These are phyloP conservation scores for Claviceps arundinis DNA, from an alignment of 2,329 filamentous ascomycete species.

Conservation along the genomic window DNA sequence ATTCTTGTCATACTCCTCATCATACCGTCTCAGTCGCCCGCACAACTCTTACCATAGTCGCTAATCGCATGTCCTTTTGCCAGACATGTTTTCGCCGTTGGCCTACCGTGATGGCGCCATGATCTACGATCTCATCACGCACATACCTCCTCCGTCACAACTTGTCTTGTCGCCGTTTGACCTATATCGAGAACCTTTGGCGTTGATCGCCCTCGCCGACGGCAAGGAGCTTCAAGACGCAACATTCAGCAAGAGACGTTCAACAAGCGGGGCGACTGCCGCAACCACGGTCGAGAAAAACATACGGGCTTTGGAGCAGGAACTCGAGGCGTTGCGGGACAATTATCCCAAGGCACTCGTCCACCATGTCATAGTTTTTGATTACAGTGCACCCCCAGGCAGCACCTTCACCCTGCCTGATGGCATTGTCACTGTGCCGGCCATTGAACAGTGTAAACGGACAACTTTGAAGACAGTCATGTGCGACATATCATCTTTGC, in stretches of 20 bases:
- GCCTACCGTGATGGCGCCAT: slow-evolving; percentile 78
- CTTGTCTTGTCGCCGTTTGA: slow-evolving; percentile 78
- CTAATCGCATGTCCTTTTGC: slow-evolving; percentile 10
- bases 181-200: slow-evolving; percentile 70
- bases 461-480: slow-evolving; percentile 74
- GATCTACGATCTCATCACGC: slow-evolving; percentile 76
- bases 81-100: slow-evolving; percentile 88
- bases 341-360: slow-evolving; percentile 63
- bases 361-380: slow-evolving; percentile 70
- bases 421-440: slow-evolving; percentile 59
- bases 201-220: slow-evolving; percentile 76
- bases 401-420: slow-evolving; percentile 43
- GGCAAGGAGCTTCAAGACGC: slow-evolving; percentile 51
- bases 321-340: slow-evolving; percentile 58
- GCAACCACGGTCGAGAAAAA: slow-evolving; percentile 42
- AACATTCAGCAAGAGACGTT: slow-evolving; percentile 40
- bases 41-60: neutral
- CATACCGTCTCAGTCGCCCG: neutral
- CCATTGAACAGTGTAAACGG: slow-evolving; percentile 50
- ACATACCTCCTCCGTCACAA: slow-evolving; percentile 67
- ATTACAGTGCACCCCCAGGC: slow-evolving; percentile 41
- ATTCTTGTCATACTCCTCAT: neutral
- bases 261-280: slow-evolving; percentile 32
- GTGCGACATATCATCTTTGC: slow-evolving; percentile 61
- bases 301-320: slow-evolving; percentile 46